Evolutionary conservation across 495 filamentous ascomycete genomes (phyloP).

Genomic region (Penicillium ochrochloron): DNA sequence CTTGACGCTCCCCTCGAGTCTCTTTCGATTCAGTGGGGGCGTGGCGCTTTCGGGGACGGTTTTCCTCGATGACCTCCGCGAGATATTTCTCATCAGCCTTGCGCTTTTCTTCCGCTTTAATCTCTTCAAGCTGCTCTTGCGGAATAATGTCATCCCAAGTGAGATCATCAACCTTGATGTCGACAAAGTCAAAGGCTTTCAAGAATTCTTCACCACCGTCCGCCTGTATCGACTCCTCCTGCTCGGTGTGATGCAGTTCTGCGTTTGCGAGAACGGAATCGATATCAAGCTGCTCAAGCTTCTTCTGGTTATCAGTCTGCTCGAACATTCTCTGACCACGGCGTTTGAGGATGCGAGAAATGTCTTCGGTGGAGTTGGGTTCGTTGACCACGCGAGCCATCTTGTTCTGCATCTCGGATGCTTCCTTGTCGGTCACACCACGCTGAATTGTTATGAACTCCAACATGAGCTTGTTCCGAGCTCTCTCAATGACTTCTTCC

Average conservation of each 20-base stretch:
- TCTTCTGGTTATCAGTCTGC: slow-evolving; percentile 91
- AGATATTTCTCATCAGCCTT: slow-evolving; percentile 83
- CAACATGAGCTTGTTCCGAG: slow-evolving; percentile 97
- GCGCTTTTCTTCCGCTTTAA: slow-evolving; percentile 86
- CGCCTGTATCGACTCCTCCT: slow-evolving; percentile 86
- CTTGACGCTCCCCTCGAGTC: slow-evolving; percentile 83
- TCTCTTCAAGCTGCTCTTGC: slow-evolving; percentile 81
- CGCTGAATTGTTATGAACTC: slow-evolving; percentile 97
- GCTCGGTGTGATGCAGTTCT: slow-evolving; percentile 91
- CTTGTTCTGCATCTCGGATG: slow-evolving; percentile 72
- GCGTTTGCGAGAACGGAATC: slow-evolving; percentile 95
- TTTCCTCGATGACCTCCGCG: slow-evolving; percentile 80
- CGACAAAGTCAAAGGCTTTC: slow-evolving; percentile 83
- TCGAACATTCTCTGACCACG: slow-evolving; percentile 97
- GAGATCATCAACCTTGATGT: slow-evolving; percentile 90
- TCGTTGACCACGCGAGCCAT: slow-evolving; percentile 65
- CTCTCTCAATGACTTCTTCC: slow-evolving; percentile 94
- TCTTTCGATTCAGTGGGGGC: slow-evolving; percentile 68
- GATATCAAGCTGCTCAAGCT: slow-evolving; percentile 97
- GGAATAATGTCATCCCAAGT: slow-evolving; percentile 99
- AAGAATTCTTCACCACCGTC: slow-evolving; percentile 94
- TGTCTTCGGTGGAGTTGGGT: slow-evolving; percentile 85
- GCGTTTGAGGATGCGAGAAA: slow-evolving; percentile 89
- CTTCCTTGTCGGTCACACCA: slow-evolving; percentile 88
- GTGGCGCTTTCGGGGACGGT: slow-evolving; percentile 83